Evolutionary conservation across 176 grass and related monocot species (phyloP).

Genomic region (Zea mays): Zm-B73-REFERENCE-NAM-5.0 NC_050096.1:293268001-293268500

Average conservation of each 20-base stretch:
- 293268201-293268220: neutral
- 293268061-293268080: neutral
- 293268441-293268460: constrained; percentile 22
- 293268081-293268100: constrained; percentile 18
- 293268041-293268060: neutral
- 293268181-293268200: neutral
- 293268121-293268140: neutral
- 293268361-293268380: neutral
- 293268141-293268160: neutral
- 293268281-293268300: constrained; percentile 72
- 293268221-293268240: neutral
- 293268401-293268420: constrained; percentile 28
- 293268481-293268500: constrained; percentile 70
- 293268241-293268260: constrained; percentile 64
- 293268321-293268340: constrained; percentile 66
- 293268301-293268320: constrained; percentile 61
- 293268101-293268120: neutral
- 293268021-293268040: constrained; percentile 12
- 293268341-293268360: constrained; percentile 36
- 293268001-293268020: constrained; percentile 69
- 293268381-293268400: neutral
- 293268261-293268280: constrained; percentile 74
- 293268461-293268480: constrained; percentile 61
- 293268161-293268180: neutral
- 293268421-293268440: constrained; percentile 7